A percentile compares a stretch with the other conserved stretches of the same genome.
phyloP scores from a whole-genome alignment of 768 basidiomycete genomes.

The Pulveroboletus sp. region DNA sequence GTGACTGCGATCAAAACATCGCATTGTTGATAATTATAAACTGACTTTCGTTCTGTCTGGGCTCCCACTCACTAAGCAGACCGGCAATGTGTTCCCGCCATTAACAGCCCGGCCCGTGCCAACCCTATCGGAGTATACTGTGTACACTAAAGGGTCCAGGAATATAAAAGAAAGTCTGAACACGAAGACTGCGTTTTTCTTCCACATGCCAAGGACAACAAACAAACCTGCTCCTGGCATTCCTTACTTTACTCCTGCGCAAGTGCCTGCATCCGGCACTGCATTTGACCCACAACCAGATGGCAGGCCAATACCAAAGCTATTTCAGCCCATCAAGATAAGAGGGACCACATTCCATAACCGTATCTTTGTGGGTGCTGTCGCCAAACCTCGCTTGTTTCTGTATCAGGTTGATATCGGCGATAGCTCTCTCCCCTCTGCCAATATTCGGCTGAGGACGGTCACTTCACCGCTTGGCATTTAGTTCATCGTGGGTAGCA shows the following conservation, averaged over 20 bases:
- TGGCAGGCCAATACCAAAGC: constrained; percentile 37
- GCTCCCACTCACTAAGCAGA: too few relatives aligned
- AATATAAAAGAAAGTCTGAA: not conserved
- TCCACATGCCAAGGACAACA: constrained; percentile 3
- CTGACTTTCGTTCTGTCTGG: too few relatives aligned
- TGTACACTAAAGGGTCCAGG: too few relatives aligned
- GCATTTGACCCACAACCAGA: constrained; percentile 40
- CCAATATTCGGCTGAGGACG: constrained; percentile 59
- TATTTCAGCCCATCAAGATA: constrained; percentile 57
- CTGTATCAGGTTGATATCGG: not conserved
- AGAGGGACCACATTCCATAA: constrained; percentile 53
- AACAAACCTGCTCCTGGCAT: constrained; percentile 42
- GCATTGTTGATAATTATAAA: too few relatives aligned
- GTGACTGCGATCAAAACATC: too few relatives aligned
- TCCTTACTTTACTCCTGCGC: constrained; percentile 47
- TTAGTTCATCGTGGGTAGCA: constrained; percentile 40
- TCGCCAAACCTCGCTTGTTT: not conserved
- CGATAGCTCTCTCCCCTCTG: constrained; percentile 52
- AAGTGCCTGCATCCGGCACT: constrained; percentile 43
- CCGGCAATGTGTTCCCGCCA: not conserved
- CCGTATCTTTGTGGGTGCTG: constrained; percentile 46
- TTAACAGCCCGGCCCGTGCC: not conserved
- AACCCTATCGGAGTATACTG: not conserved
- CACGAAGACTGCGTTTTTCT: too few relatives aligned
- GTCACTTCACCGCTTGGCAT: constrained; percentile 54